Evolutionary conservation across 148 eudicot species (phyloP).

Genomic region (Talinum fruticosum): DNA sequence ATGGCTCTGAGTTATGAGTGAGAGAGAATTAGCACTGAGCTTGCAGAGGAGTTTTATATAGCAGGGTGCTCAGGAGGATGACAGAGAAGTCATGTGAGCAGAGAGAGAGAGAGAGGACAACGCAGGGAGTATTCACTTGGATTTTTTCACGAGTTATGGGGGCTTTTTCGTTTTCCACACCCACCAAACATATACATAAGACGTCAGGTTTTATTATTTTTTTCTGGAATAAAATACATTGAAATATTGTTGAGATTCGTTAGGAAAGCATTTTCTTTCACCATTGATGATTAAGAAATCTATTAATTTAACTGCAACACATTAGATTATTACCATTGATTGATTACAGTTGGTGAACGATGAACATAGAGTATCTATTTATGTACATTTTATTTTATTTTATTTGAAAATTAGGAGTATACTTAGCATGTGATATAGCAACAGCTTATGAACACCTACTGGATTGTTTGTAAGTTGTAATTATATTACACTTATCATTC

Average conservation of each 20-base stretch:
- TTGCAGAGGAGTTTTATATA: background rate
- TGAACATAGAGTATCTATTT: too few relatives aligned
- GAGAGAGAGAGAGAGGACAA: background rate
- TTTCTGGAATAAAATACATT: background rate
- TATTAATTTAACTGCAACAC: background rate
- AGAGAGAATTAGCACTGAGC: background rate
- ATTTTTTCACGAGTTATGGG: background rate
- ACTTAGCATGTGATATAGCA: background rate
- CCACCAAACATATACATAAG: background rate
- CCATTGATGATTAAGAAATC: background rate
- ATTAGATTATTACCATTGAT: background rate
- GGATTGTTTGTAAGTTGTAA: background rate
- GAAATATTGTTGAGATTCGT: background rate
- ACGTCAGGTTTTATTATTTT: background rate
- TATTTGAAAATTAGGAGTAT: background rate
- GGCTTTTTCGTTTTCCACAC: background rate
- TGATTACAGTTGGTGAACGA: background rate
- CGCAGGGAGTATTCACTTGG: background rate
- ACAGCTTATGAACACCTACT: background rate
- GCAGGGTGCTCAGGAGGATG: background rate
- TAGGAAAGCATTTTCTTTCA: background rate
- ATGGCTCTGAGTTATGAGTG: background rate
- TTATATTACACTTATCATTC: too few relatives aligned
- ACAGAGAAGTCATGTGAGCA: conserved; percentile 25
- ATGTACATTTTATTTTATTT: background rate